Evolutionary conservation across 1,284 basidiomycete genomes (phyloP).

Genomic region (Sporisorium graminicola): DNA sequence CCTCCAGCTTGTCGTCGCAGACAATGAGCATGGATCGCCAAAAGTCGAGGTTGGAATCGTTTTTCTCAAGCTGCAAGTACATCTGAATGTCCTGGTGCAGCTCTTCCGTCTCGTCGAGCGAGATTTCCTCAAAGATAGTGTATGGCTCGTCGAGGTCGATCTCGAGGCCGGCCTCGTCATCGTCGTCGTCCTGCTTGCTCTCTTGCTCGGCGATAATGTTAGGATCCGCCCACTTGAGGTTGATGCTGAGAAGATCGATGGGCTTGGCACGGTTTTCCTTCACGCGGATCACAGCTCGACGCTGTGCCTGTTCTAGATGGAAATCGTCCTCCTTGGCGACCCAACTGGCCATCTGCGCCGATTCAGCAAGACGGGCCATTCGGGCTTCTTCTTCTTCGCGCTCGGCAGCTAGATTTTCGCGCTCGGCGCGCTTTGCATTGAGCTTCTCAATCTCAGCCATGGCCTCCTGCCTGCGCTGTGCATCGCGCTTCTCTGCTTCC

Average conservation of each 20-base stretch:
- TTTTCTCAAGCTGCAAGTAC: slow-evolving; percentile 88
- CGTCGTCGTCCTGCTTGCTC: slow-evolving; percentile 79
- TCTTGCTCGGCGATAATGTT: slow-evolving; percentile 95
- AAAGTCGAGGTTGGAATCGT: slow-evolving; percentile 89
- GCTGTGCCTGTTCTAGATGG: slow-evolving; percentile 91
- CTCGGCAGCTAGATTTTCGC: slow-evolving; percentile 87
- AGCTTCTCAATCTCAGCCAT: slow-evolving; percentile 88
- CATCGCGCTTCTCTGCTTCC: slow-evolving; percentile 85
- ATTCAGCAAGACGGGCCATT: slow-evolving; percentile 89
- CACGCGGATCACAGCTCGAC: slow-evolving; percentile 90
- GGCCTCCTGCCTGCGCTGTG: slow-evolving; percentile 84
- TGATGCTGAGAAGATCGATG: slow-evolving; percentile 67
- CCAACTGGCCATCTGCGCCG: slow-evolving; percentile 98
- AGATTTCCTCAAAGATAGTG: slow-evolving; percentile 93
- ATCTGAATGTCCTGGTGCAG: slow-evolving; percentile 93
- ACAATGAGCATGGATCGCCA: slow-evolving; percentile 99
- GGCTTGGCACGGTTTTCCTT: slow-evolving; percentile 86
- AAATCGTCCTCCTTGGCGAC: slow-evolving; percentile 96
- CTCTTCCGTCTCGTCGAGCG: slow-evolving; percentile 88
- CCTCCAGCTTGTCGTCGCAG: slow-evolving; percentile 90
- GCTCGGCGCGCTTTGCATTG: slow-evolving; percentile 87
- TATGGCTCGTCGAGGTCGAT: slow-evolving; percentile 99
- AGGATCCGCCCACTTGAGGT: slow-evolving; percentile 65
- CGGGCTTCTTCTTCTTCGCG: slow-evolving; percentile 92
- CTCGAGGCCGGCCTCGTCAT: slow-evolving; percentile 88